Evolutionary conservation across 352 stramenopile genomes (phyloP), one percentile per base, ranked within the genome.

Genomic region (Globisporangium cederbergense): DNA sequence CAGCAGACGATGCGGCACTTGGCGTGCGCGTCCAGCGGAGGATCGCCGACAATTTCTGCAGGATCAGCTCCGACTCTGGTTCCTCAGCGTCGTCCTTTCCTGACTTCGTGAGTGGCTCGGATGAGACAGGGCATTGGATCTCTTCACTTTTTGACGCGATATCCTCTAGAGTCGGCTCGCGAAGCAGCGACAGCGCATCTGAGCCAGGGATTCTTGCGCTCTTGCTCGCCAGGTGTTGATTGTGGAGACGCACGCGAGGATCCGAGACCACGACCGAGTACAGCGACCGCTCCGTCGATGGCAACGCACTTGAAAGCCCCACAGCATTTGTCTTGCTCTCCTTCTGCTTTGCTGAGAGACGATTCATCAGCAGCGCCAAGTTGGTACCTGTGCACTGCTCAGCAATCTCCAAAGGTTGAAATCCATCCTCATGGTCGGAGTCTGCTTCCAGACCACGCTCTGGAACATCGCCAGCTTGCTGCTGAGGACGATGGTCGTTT

Each of bases 121-220:
- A 71, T 18, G 83, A 89, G 4, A 92, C 38, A 2, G 86, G 86
- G 61, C 86, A 91, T 9, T 70, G 52, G 67, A 94, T 91, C 8
- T 70, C 65, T 2, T 58, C 58, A 18, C 18, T 11, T 6, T 47
- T 58, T 0, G 67, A 13, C 1, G 68, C 28, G 5, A 90, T 18
- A 2, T 68, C 49, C 16, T 22, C 47, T 22, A 20, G 40, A 6
- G 65, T 63, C 38, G 86, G 86, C 59, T 94, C 86, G 3, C 79
- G 65, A 18, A 92, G 51, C 20, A 94, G 62, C 5, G 81, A 88
- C 10, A 81, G 58, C 0, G n/a, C 49, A 13, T 60, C 58, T 10
- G 32, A 20, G 5, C 7, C 38, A 13, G 20, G 8, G 14, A 9
- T 42, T 13, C 28, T 45, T 49, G 38, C 6, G 16, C 16, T 46